Evolutionary conservation across 352 stramenopile species (phyloP), one percentile per base, ranked within the genome.

Genomic region (Detonula confervacea): DNA sequence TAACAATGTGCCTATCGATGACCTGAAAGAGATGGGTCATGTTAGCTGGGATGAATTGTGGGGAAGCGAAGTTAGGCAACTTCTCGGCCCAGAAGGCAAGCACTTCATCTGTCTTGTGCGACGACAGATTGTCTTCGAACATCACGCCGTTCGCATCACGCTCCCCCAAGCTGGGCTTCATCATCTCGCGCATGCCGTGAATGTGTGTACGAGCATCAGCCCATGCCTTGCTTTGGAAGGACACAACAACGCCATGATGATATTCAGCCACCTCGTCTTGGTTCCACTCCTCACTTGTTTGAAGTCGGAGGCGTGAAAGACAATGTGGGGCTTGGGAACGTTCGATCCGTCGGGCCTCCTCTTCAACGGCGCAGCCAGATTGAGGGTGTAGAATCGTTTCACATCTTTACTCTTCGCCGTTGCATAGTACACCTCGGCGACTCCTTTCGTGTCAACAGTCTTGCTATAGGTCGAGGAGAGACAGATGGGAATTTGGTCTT

Each of bases 221-320:
- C 16, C 39, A 49, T 14, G 39, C 8, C 6, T 70, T 91, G 16
- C 29, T n/a, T 30, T 72, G 63, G 18, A 72, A 72, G 1, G 63
- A 72, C 2, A 72, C 63, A 22, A 72, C 24, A n/a, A 72, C 63
- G 6, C 20, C 12, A 35, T 22, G 25, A 61, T 72, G 22, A 20
- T 29, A 72, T 25, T 49, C 8, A 14, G 2, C 12, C 7, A 6
- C 2, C 20, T 72, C 63, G 8, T 49, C 42, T 20, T 59, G 2
- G 33, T 61, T 46, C 24, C 47, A 57, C 1, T 72, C 63, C 12
- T 27, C 33, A 16, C 2, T 12, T 24, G 42, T 37, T 33, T 61
- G 8, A 35, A 52, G 3, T 20, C 27, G 8, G 9, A 24, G 24
- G 25, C 8, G 3, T 18, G 8, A 20, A 72, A 72, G 22, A 62